A percentile compares a stretch with the other conserved stretches of the same genome.
Evolutionary conservation across 805 yeast genomes (phyloP).

Genomic region (Wickerhamomyces bovis): DNA sequence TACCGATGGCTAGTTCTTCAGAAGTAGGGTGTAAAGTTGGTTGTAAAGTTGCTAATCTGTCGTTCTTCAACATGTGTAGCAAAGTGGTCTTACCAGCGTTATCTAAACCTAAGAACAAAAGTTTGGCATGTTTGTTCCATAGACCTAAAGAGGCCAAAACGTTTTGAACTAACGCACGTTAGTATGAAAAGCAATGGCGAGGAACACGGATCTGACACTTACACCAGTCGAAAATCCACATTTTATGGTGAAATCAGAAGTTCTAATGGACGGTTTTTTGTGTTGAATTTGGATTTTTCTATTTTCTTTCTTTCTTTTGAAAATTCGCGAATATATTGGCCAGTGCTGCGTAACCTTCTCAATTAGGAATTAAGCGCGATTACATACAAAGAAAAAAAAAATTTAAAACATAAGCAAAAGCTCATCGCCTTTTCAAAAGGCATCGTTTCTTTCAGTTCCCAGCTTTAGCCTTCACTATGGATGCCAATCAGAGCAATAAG

Average conservation of each 20-base stretch:
- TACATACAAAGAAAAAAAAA: not conserved
- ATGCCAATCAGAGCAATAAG: slow-evolving; percentile 64
- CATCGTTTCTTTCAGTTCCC: not conserved
- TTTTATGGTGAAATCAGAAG: slow-evolving; percentile 8
- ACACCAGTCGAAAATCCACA: slow-evolving; percentile 45
- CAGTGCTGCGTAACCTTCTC: not conserved
- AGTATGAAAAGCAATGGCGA: no score
- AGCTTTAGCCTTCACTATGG: slow-evolving; percentile 6
- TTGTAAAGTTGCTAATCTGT: slow-evolving; percentile 93
- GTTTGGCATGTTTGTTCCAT: slow-evolving; percentile 93
- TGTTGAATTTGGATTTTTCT: not conserved
- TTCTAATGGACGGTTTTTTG: no score
- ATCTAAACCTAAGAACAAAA: slow-evolving; percentile 92
- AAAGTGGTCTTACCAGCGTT: slow-evolving; percentile 96
- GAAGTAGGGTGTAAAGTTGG: slow-evolving; percentile 99
- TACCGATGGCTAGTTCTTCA: slow-evolving; percentile 95
- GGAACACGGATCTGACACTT: slow-evolving; percentile 16
- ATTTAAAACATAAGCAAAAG: not conserved
- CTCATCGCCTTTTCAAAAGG: slow-evolving; percentile 3
- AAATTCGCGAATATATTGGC: not conserved
- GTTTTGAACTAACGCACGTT: slow-evolving; percentile 32
- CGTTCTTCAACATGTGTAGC: slow-evolving; percentile 84
- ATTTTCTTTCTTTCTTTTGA: not conserved
- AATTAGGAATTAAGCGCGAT: not conserved
- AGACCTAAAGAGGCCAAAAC: slow-evolving; percentile 73